Evolutionary conservation across 257 asterid genomes (phyloP).

Genomic region (Solanum lycopersicoides): DNA sequence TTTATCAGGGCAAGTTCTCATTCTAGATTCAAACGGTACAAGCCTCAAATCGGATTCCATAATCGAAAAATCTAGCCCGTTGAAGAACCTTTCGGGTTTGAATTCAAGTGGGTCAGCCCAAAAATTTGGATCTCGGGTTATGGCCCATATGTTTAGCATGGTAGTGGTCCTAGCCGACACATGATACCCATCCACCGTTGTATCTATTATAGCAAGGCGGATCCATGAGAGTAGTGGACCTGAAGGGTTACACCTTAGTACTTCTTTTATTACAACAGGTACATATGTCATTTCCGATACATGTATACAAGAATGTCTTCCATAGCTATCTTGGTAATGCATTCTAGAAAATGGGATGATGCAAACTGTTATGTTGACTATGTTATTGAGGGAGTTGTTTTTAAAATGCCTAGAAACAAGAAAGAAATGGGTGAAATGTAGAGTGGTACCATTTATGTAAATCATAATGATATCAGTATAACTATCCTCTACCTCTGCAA

Average conservation of each 20-base stretch:
- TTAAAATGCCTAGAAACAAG: too few species aligned
- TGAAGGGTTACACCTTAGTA: conserved; percentile 67
- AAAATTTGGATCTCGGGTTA: conserved; percentile 46
- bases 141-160: conserved; percentile 95
- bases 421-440: too few species aligned
- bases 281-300: conserved; percentile 40
- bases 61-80: conserved; percentile 15
- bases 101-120: conserved; percentile 54
- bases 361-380: too few species aligned
- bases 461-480: too few species aligned
- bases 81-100: conserved; percentile 53
- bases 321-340: too few species aligned
- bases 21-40: conserved; percentile 80
- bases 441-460: too few species aligned
- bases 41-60: conserved; percentile 63
- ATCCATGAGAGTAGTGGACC: conserved; percentile 94
- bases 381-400: too few species aligned
- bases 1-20: conserved; percentile 78
- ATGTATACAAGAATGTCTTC: background rate
- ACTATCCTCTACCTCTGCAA: too few species aligned
- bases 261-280: conserved; percentile 71
- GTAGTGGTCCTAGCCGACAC: conserved; percentile 75
- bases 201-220: conserved; percentile 55
- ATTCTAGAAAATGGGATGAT: too few species aligned
- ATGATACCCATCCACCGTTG: conserved; percentile 46